phyloP scores from a whole-genome alignment of 169 alveolate species.

The Cryptosporidium andersoni region DNA sequence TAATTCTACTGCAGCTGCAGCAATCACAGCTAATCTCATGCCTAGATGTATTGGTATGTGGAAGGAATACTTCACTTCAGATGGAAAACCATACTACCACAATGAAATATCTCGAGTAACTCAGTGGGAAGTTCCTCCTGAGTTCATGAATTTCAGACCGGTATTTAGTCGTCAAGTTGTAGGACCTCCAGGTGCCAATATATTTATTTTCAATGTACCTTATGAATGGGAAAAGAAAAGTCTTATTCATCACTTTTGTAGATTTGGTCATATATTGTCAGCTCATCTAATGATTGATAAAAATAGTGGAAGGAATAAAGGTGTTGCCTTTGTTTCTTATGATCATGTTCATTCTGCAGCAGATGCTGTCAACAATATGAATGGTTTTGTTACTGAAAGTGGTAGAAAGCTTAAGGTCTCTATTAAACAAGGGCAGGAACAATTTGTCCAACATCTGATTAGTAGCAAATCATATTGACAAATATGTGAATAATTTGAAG shows the following conservation, averaged over 20 bases:
- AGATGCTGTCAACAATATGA: constrained; percentile 87
- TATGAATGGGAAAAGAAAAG: constrained; percentile 90
- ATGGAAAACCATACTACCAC: constrained; percentile 85
- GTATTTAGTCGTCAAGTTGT: constrained; percentile 74
- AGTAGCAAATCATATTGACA: constrained; percentile 3
- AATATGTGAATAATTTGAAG: neutral
- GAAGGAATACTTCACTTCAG: constrained; percentile 84
- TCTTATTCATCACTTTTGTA: constrained; percentile 82
- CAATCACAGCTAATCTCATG: constrained; percentile 77
- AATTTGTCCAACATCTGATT: constrained; percentile 61
- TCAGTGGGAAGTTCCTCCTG: constrained; percentile 91
- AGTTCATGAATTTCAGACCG: constrained; percentile 78
- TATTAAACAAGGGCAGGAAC: constrained; percentile 88
- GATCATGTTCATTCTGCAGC: constrained; percentile 87
- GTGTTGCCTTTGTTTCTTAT: constrained; percentile 90
- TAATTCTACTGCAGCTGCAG: constrained; percentile 60
- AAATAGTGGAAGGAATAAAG: constrained; percentile 87
- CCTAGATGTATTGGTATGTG: constrained; percentile 86
- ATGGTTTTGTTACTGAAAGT: constrained; percentile 85
- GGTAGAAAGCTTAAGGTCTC: constrained; percentile 86
- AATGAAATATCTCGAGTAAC: constrained; percentile 85
- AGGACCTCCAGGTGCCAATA: constrained; percentile 93
- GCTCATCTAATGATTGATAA: constrained; percentile 91
- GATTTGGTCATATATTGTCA: constrained; percentile 86
- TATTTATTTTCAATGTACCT: constrained; percentile 92